phyloP scores from a whole-genome alignment of 2,329 filamentous ascomycete species.

The Beauveria caledonica region DNA sequence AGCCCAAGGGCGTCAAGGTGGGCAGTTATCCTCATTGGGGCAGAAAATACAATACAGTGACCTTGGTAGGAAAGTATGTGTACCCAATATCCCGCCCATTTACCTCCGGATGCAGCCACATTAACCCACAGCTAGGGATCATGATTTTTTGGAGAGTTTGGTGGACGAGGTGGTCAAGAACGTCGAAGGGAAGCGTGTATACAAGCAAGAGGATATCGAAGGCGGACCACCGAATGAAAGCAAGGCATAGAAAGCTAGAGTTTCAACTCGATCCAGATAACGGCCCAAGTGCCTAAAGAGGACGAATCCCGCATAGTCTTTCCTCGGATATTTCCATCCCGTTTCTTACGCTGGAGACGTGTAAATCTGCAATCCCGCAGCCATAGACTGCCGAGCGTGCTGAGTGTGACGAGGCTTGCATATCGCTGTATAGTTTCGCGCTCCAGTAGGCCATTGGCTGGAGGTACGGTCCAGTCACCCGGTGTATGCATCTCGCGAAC shows the following conservation, averaged over 20 bases:
- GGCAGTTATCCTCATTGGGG: conserved; percentile 94
- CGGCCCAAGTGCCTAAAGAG: background rate
- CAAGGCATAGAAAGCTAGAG: conserved; percentile 4
- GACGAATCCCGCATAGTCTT: background rate
- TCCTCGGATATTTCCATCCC: background rate
- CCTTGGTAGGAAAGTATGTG: conserved; percentile 60
- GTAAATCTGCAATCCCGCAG: background rate
- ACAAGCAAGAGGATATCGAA: conserved; percentile 61
- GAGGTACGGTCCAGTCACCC: background rate
- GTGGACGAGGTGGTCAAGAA: conserved; percentile 69
- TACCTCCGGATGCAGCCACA: background rate
- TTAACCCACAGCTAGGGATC: conserved; percentile 45
- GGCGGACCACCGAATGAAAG: conserved; percentile 18
- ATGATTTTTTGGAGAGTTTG: conserved; percentile 68
- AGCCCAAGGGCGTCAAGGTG: conserved; percentile 75
- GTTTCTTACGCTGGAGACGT: background rate
- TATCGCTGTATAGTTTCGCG: background rate
- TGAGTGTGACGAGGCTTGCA: conserved; percentile 3
- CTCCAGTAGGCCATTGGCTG: background rate
- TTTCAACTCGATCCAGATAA: background rate
- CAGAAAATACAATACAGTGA: conserved; percentile 80
- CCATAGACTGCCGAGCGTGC: background rate
- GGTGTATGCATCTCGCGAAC: background rate
- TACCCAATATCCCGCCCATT: background rate
- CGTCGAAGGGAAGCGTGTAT: conserved; percentile 63